Base-by-base conservation (phyloP, 352 stramenopile species). In the Peronospora farinosa region DNA sequence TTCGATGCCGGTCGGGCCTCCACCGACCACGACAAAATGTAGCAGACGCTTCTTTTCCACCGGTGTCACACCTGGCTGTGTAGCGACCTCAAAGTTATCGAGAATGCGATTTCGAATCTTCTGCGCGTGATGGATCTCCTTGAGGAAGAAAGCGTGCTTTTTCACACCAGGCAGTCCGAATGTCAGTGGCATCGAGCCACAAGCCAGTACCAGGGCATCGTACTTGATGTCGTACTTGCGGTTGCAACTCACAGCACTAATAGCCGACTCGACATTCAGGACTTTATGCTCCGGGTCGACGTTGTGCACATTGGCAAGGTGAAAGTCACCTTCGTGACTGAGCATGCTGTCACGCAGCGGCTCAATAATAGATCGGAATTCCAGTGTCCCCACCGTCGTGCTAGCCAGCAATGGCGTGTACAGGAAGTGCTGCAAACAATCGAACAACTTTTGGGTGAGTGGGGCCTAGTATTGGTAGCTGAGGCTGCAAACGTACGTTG, bases 21-120 rank as follows among this genome's bases (percentile, higher is more conserved):
- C 96, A 5, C 96, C 96, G 8, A 98, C 95, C 7, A 99, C 88
- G n/a, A 99, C 83, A 73, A 98, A 99, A 38, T 93, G 94, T 12
- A 99, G 72, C 7, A 99, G 65, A 23, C 88, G 63, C 31, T 86
- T 54, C 44, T 94, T 89, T 69, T 98, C 90, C n/a, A 80, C 77
- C 2, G 78, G 60, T 2, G 74, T 78, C 4, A 95, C 57, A 7
- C 72, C 88, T 10, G 91, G 88, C 47, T 95, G 86, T 9, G 89
- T 88, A 0, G 96, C 94, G 13, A 86, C 67, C 69, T 99, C 96
- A 61, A 98, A 98, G 65, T 94, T 98, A 51, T 84, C 74, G 6
- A 91, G 61, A 41, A 93, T 89, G 38, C 67, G 65, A 35, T 84
- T 84, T 31, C 82, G 79, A 31, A 93, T 89, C 44, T 61, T 79